Evolutionary conservation across 148 eudicot species (phyloP).

Genomic region (Oxyria digyna): DNA sequence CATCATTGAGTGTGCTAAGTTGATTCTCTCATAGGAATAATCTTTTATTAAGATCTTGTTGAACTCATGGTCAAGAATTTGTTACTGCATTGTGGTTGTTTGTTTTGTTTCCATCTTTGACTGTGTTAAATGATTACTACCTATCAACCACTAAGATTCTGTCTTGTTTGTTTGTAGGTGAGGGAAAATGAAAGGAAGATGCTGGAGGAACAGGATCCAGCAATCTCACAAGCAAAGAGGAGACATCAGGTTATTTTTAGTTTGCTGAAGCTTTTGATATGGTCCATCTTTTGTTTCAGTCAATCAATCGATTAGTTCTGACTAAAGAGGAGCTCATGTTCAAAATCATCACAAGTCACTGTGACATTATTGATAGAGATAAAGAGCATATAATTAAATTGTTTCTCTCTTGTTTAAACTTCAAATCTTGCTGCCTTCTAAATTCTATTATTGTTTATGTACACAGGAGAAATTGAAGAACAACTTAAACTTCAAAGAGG

Average conservation of each 20-base stretch:
- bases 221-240: conserved; percentile 55
- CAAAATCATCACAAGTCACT: conserved; percentile 34
- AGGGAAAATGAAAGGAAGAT: conserved; percentile 51
- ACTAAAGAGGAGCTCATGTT: conserved; percentile 75
- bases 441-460: not conserved
- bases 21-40: too few species aligned
- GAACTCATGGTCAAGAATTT: too few species aligned
- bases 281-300: conserved; percentile 53
- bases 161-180: conserved; percentile 40
- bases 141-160: not conserved
- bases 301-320: conserved; percentile 47
- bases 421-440: not conserved
- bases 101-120: too few species aligned
- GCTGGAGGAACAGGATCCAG: conserved; percentile 50
- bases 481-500: conserved; percentile 55
- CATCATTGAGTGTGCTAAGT: too few species aligned
- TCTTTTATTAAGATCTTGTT: too few species aligned
- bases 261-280: conserved; percentile 68
- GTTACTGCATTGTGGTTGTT: too few species aligned
- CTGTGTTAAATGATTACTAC: too few species aligned
- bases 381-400: too few species aligned
- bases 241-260: conserved; percentile 42
- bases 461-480: conserved; percentile 72
- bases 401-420: not conserved
- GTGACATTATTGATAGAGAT: too few species aligned